These are phyloP conservation scores for Stylosanthes scabra DNA, from an alignment of 331 rosid genomes.

Conservation along the genomic window DNA sequence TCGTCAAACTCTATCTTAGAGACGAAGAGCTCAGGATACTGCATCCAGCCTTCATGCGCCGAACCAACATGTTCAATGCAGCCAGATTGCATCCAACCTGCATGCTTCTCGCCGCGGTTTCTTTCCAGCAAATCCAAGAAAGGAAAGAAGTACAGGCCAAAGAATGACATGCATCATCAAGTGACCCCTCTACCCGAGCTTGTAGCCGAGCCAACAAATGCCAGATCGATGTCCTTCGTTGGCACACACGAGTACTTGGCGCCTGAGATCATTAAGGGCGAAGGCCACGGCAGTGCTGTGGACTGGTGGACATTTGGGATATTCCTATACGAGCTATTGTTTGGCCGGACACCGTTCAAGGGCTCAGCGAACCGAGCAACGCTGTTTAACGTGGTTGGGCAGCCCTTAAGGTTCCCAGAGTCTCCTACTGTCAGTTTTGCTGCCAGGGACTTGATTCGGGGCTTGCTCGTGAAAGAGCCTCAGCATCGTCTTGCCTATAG, in stretches of 20 bases:
- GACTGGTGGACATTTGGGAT: slow-evolving; percentile 99
- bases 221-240: slow-evolving; percentile 97
- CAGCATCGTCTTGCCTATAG: slow-evolving; percentile 97
- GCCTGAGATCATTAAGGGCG: slow-evolving; percentile 95
- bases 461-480: slow-evolving; percentile 97
- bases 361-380: slow-evolving; percentile 89
- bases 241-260: slow-evolving; percentile 99
- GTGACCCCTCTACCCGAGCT: slow-evolving; percentile 90
- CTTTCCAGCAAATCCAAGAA: slow-evolving; percentile 74
- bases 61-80: slow-evolving; percentile 81
- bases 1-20: slow-evolving; percentile 60
- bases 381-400: slow-evolving; percentile 91
- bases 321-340: slow-evolving; percentile 92
- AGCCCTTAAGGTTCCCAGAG: slow-evolving; percentile 95
- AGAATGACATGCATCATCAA: slow-evolving; percentile 70
- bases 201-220: slow-evolving; percentile 87
- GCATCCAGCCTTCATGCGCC: slow-evolving; percentile 80
- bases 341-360: slow-evolving; percentile 93
- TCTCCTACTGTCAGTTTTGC: slow-evolving; percentile 94
- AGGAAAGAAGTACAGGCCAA: slow-evolving; percentile 64
- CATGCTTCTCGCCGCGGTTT: slow-evolving; percentile 85
- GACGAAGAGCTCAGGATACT: slow-evolving; percentile 76
- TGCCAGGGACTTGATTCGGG: slow-evolving; percentile 95
- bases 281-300: slow-evolving; percentile 99
- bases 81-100: slow-evolving; percentile 86